Evolutionary conservation across 2,329 filamentous ascomycete species (phyloP).

Genomic region (Aspergillus flavus): DNA sequence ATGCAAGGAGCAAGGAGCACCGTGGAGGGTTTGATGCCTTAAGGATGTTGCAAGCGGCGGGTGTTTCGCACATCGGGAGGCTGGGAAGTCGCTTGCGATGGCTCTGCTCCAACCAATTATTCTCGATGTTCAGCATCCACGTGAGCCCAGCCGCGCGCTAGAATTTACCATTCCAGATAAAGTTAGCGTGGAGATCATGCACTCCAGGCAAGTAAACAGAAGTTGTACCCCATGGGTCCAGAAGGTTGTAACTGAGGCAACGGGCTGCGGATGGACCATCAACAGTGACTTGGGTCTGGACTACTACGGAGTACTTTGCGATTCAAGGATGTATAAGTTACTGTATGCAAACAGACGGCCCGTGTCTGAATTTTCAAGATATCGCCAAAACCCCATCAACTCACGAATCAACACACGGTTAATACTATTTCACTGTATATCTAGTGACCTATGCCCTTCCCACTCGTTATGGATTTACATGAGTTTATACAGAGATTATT

Average conservation of each 20-base stretch:
- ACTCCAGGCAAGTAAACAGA: slow-evolving; percentile 23
- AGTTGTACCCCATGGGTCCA: slow-evolving; percentile 17
- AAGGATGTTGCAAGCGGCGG: slow-evolving; percentile 24
- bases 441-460: not conserved
- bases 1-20: slow-evolving; percentile 24
- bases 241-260: slow-evolving; percentile 25
- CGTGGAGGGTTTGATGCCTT: slow-evolving; percentile 29
- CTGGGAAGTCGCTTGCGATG: slow-evolving; percentile 25
- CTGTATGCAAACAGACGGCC: not conserved
- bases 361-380: not conserved
- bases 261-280: slow-evolving; percentile 1
- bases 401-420: not conserved
- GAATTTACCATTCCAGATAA: slow-evolving; percentile 11
- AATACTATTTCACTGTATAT: not conserved
- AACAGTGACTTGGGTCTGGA: not conserved
- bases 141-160: slow-evolving; percentile 32
- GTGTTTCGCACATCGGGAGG: slow-evolving; percentile 25
- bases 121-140: slow-evolving; percentile 22
- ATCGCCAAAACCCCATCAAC: not conserved
- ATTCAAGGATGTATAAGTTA: not conserved
- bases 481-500: not conserved
- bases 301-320: not conserved
- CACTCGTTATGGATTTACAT: not conserved
- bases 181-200: slow-evolving; percentile 19
- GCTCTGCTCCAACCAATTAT: slow-evolving; percentile 22